Conservation (phyloP, 208 protist genomes). For the Acanthamoeba sp. region DNA sequence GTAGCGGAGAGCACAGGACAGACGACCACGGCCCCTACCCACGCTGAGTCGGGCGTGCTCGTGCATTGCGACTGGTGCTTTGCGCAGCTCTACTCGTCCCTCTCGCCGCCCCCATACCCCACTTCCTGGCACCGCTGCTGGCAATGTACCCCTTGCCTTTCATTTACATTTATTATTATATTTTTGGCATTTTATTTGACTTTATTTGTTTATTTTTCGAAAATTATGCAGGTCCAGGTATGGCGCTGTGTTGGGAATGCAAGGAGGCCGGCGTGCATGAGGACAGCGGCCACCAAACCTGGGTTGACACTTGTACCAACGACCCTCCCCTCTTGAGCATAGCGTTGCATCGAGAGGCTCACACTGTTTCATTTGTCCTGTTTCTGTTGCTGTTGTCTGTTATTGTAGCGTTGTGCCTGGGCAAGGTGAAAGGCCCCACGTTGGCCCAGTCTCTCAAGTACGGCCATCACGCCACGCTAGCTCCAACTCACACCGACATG, state of each 20-base stretch:
- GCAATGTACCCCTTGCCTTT: background rate
- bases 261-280: conserved; percentile 1
- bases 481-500: too few relatives aligned
- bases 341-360: too few relatives aligned
- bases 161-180: background rate
- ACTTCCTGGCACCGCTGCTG: conserved; percentile 6
- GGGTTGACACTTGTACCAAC: conserved; percentile 19
- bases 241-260: conserved; percentile 25
- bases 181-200: background rate
- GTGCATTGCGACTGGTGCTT: conserved; percentile 1
- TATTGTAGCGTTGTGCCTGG: conserved; percentile 4
- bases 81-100: conserved; percentile 13
- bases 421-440: conserved; percentile 15
- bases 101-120: conserved; percentile 1
- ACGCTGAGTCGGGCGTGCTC: background rate
- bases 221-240: background rate
- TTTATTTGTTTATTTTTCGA: background rate
- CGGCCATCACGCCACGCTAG: too few relatives aligned
- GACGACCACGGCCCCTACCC: too few relatives aligned
- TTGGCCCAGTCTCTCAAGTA: background rate
- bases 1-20: too few relatives aligned
- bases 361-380: background rate
- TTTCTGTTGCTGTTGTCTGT: background rate
- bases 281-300: background rate
- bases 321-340: background rate